phyloP scores from a whole-genome alignment of 306 rosid genomes.

The Adenanthera pavonina region DNA sequence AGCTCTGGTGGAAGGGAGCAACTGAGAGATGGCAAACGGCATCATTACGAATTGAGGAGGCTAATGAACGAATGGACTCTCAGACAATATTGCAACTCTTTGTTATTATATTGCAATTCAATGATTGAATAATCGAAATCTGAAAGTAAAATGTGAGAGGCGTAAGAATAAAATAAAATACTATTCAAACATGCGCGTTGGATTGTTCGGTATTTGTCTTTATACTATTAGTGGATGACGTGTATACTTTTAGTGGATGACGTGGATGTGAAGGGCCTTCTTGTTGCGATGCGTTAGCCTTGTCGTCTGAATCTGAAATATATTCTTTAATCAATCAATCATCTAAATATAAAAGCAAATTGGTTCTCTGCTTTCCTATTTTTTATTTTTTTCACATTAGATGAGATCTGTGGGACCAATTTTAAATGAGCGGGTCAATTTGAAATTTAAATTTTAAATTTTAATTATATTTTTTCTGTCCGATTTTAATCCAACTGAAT shows the following conservation, averaged over 20 bases:
- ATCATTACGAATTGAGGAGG: not conserved
- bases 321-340: too few relatives aligned
- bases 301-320: too few relatives aligned
- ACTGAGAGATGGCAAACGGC: not conserved
- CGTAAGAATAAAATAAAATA: not conserved
- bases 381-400: too few relatives aligned
- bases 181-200: not conserved
- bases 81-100: not conserved
- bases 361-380: too few relatives aligned
- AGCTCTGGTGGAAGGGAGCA: conserved; percentile 32
- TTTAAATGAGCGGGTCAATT: too few relatives aligned
- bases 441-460: too few relatives aligned
- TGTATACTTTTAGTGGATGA: not conserved
- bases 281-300: not conserved
- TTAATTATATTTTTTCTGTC: too few relatives aligned
- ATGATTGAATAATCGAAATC: not conserved
- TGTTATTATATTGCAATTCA: not conserved
- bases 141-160: not conserved
- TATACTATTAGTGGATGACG: not conserved
- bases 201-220: not conserved
- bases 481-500: too few relatives aligned
- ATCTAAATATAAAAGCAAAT: too few relatives aligned
- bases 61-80: not conserved
- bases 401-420: too few relatives aligned
- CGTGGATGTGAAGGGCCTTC: not conserved